Evolutionary conservation across 2,329 filamentous ascomycete species (phyloP).

Genomic region (Periconia macrospinosa): DNA sequence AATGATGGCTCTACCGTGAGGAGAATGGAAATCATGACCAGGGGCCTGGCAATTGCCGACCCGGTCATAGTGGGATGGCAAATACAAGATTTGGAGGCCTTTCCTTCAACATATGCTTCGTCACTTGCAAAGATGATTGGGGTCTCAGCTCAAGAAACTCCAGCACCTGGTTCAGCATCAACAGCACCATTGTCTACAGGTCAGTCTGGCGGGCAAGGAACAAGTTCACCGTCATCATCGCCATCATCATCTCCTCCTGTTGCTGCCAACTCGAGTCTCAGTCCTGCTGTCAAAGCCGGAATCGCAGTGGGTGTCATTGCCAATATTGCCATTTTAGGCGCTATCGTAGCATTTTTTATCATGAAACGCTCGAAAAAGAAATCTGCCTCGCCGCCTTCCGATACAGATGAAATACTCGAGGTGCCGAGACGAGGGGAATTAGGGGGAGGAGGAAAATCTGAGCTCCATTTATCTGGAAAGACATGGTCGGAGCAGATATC

Average conservation of each 20-base stretch:
- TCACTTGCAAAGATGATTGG: conserved; percentile 8
- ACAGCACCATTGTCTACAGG: neutral
- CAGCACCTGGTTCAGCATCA: neutral
- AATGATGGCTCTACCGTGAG: neutral
- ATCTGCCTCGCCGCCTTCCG: neutral
- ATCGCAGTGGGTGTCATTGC: conserved; percentile 3
- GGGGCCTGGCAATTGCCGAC: conserved; percentile 9
- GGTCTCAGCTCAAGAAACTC: neutral
- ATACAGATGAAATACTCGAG: neutral
- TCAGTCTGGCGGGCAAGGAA: neutral
- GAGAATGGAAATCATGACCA: conserved; percentile 2
- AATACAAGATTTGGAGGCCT: conserved; percentile 2
- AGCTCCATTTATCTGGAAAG: neutral
- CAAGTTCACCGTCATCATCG: neutral
- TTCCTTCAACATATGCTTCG: conserved; percentile 6
- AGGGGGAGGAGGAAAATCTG: neutral
- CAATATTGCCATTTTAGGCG: neutral
- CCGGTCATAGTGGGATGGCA: conserved; percentile 11
- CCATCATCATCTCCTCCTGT: neutral
- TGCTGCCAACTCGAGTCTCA: neutral
- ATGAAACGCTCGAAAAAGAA: neutral
- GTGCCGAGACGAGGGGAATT: neutral
- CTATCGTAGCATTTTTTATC: neutral
- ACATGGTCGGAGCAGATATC: neutral
- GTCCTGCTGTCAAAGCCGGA: conserved; percentile 3